phyloP scores from a whole-genome alignment of 148 eudicot species.

The Rhododendron williamsianum region DNA sequence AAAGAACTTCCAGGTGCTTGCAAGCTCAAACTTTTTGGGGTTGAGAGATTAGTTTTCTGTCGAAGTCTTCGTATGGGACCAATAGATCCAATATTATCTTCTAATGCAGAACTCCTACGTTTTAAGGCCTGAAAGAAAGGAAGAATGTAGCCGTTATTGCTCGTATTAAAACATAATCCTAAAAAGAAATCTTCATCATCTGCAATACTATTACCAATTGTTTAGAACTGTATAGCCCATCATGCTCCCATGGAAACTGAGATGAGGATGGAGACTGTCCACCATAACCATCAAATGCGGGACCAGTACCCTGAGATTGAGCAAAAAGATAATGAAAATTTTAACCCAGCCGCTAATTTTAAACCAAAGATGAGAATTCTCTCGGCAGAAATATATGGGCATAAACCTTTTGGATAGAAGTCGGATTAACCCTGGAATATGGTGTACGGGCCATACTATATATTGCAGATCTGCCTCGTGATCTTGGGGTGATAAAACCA shows the following conservation, averaged over 20 bases:
- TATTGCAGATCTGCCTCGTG: constrained; percentile 82
- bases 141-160: neutral
- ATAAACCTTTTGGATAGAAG: constrained; percentile 38
- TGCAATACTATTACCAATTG: constrained; percentile 28
- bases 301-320: constrained; percentile 35
- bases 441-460: constrained; percentile 90
- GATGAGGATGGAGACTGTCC: constrained; percentile 28
- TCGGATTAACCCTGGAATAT: constrained; percentile 51
- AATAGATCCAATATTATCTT: constrained; percentile 68
- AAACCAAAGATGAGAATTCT: neutral
- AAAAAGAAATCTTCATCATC: constrained; percentile 5
- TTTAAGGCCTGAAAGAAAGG: constrained; percentile 53
- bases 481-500: constrained; percentile 58
- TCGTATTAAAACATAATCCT: neutral
- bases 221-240: constrained; percentile 30
- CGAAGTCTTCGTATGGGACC: constrained; percentile 91
- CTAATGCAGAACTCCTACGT: constrained; percentile 70
- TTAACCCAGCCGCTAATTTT: neutral
- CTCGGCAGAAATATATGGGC: neutral
- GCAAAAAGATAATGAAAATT: neutral
- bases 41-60: constrained; percentile 73
- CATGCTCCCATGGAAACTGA: constrained; percentile 33
- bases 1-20: constrained; percentile 29
- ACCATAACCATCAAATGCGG: constrained; percentile 19
- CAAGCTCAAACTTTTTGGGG: constrained; percentile 34